These are phyloP conservation scores for Triangularia setosa DNA, from an alignment of 2,329 filamentous ascomycete species.

Conservation along the genomic window DNA sequence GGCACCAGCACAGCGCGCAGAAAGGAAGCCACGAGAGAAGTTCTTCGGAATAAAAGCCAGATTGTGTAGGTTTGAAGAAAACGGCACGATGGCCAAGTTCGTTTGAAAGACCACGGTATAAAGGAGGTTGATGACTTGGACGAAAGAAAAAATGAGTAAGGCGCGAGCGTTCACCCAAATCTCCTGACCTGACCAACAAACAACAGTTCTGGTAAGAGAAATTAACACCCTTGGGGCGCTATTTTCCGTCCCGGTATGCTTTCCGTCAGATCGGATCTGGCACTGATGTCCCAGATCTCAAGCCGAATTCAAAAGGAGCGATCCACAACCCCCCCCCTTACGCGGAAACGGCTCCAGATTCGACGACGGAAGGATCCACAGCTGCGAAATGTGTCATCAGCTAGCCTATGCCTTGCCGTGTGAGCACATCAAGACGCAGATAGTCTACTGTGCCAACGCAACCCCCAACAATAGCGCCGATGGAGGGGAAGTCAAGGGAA, in stretches of 20 bases:
- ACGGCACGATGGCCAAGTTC: background rate
- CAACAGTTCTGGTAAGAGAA: background rate
- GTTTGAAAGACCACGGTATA: background rate
- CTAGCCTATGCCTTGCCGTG: slow-evolving; percentile 48
- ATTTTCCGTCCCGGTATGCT: background rate
- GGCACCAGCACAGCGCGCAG: background rate
- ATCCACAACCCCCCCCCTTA: background rate
- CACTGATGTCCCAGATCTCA: background rate
- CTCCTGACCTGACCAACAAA: background rate
- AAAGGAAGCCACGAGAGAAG: background rate
- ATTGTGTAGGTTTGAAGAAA: background rate
- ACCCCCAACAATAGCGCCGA: background rate
- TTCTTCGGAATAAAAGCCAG: background rate
- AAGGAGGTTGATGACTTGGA: background rate
- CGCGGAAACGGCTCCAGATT: background rate
- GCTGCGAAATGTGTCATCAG: slow-evolving; percentile 44
- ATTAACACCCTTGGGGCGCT: background rate
- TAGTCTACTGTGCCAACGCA: slow-evolving; percentile 43
- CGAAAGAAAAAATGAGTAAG: background rate
- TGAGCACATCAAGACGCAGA: slow-evolving; percentile 46
- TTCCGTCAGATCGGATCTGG: background rate
- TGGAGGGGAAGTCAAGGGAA: background rate
- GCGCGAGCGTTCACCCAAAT: background rate
- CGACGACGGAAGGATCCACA: background rate
- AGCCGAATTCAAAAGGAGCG: background rate